Evolutionary conservation across 208 protist species (phyloP), one percentile per base, ranked within the genome.

Genomic region (Trypanosoma brucei): DNA sequence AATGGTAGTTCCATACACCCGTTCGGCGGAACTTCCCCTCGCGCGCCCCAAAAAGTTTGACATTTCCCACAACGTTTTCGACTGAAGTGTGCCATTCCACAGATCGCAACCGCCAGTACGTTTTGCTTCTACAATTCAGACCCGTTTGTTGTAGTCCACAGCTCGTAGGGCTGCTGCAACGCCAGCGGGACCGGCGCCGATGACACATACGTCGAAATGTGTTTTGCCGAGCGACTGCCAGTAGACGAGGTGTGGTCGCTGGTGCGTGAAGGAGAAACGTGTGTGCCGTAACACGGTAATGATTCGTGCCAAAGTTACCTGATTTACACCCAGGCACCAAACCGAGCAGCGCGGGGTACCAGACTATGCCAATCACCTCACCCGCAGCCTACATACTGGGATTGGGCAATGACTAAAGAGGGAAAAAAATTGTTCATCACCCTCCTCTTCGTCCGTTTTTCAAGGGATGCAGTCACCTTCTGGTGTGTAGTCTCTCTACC

Each of bases 21-120:
- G 83, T 57, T 31, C 7, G 5, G 79, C 78, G 13, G 57, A 50
- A 9, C 55, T 60, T 13, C 83, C 81, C 9, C 71, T 68, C 56
- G 86, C 56, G 48, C 79, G 77, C n/a, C 46, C 44, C 22, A 82
- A 58, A 22, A 83, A 70, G 38, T 65, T 77, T 44, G 79, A 72
- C 67, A 86, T 86, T 70, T 93, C 79, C 84, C 87, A 93, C 77
- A 93, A 75, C 3, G 80, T 81, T 62, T 93, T 91, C 6, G 87
- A 91, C 69, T 85, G 79, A 65, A 93, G 68, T 2, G 86, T 70
- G 35, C 87, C 87, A 55, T 93, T 71, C 84, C 87, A 93, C 70
- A 93, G 54, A 58, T 91, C 87, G 6, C 59, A 59, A 3, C 87
- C 87, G 50, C 87, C 87, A 8, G 91, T 38, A 3, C 79, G 77